These are phyloP conservation scores for Talaromyces stipitatus DNA, from an alignment of 495 filamentous ascomycete species.

Conservation along the genomic window DNA sequence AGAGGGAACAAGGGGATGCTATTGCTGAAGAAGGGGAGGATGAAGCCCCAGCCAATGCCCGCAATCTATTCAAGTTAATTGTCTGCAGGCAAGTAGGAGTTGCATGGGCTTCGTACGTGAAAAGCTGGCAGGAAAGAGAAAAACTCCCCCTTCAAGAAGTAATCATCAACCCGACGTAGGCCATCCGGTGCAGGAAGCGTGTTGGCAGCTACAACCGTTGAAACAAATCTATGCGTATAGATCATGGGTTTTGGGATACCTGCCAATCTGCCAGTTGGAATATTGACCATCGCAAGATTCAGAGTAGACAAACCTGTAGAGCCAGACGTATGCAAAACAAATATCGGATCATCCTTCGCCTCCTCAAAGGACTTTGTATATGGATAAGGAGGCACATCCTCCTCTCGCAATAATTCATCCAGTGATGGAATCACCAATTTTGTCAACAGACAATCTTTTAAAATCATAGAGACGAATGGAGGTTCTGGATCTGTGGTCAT, in stretches of 20 bases:
- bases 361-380: neutral
- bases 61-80: neutral
- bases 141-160: conserved; percentile 15
- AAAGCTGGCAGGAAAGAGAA: neutral
- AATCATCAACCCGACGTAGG: conserved; percentile 29
- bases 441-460: neutral
- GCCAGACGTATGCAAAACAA: conserved; percentile 7
- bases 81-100: too few species aligned
- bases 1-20: conserved; percentile 7
- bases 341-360: conserved; percentile 1
- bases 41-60: conserved; percentile 3
- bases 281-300: neutral
- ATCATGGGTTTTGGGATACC: neutral
- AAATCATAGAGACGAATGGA: neutral
- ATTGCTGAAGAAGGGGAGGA: conserved; percentile 4
- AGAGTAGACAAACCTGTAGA: neutral
- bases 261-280: neutral
- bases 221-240: neutral
- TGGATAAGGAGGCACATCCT: neutral
- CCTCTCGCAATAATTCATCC: neutral
- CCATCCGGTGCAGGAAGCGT: conserved; percentile 27
- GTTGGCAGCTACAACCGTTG: conserved; percentile 27
- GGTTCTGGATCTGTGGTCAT: neutral
- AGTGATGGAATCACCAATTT: neutral
- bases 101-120: neutral